Percentiles rank a stretch among this genome's conserved stretches.
These are phyloP conservation scores for Hypsizygus marmoreus DNA, from an alignment of 768 basidiomycete genomes.

Conservation along the genomic window DNA sequence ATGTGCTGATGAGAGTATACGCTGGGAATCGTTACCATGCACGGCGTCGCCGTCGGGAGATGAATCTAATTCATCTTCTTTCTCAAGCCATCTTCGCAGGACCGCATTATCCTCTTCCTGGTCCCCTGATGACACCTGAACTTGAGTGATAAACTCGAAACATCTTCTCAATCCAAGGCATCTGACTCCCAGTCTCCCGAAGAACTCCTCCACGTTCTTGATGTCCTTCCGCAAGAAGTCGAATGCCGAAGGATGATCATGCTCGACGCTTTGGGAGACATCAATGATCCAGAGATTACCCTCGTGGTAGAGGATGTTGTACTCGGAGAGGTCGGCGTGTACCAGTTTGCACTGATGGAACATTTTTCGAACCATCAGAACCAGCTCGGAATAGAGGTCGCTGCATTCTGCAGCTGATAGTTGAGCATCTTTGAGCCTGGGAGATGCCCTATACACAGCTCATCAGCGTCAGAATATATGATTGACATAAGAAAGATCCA, in stretches of 20 bases:
- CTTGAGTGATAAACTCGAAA: constrained; percentile 87
- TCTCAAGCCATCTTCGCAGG: constrained; percentile 52
- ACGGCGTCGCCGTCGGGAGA: not conserved
- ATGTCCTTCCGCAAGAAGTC: constrained; percentile 95
- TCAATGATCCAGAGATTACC: constrained; percentile 91
- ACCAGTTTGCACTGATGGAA: constrained; percentile 92
- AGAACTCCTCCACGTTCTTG: constrained; percentile 92
- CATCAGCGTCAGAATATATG: too few relatives aligned
- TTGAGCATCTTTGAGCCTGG: constrained; percentile 87
- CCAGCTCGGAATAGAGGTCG: constrained; percentile 73
- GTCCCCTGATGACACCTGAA: constrained; percentile 34
- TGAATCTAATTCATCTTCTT: constrained; percentile 19
- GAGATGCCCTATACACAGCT: constrained; percentile 76
- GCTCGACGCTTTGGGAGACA: constrained; percentile 98
- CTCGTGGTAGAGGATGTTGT: constrained; percentile 91
- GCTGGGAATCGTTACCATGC: constrained; percentile 1
- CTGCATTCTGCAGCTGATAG: constrained; percentile 49
- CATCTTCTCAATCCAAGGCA: constrained; percentile 79
- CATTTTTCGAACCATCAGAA: constrained; percentile 80
- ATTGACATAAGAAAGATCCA: constrained; percentile 20
- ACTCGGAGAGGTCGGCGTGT: constrained; percentile 97
- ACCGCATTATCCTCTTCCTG: constrained; percentile 30
- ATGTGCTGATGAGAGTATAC: constrained; percentile 40
- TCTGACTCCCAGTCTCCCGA: constrained; percentile 69
- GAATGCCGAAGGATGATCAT: constrained; percentile 95